Evolutionary conservation across 148 eudicot species (phyloP).

Genomic region (Camellia japonica): DNA sequence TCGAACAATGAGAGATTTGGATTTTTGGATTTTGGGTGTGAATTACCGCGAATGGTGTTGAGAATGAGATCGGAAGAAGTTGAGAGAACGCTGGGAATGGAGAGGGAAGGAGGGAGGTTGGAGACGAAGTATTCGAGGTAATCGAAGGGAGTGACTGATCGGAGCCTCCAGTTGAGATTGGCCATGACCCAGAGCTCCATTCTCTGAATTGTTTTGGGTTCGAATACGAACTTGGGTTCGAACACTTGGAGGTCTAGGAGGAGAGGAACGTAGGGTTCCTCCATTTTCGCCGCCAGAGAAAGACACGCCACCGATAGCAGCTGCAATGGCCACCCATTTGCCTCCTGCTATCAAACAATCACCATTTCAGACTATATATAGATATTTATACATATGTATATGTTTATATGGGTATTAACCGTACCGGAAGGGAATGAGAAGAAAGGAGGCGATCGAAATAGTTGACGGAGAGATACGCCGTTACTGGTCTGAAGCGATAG

Average conservation of each 20-base stretch:
- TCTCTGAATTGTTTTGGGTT: conserved; percentile 31
- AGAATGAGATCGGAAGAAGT: conserved; percentile 27
- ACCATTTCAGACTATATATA: too few relatives aligned
- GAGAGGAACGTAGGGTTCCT: conserved; percentile 31
- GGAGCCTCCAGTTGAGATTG: conserved; percentile 29
- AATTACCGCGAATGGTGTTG: conserved; percentile 33
- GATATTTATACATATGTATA: too few relatives aligned
- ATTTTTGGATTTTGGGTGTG: not conserved
- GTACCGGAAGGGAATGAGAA: conserved; percentile 22
- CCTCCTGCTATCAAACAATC: conserved; percentile 6
- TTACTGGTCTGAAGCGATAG: conserved; percentile 29
- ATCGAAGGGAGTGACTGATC: conserved; percentile 38
- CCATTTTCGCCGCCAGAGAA: conserved; percentile 41
- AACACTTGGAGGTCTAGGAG: conserved; percentile 32
- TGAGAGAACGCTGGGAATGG: too few relatives aligned
- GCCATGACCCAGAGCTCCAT: conserved; percentile 40
- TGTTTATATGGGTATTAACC: not conserved
- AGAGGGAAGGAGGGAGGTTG: conserved; percentile 13
- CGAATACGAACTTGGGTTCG: conserved; percentile 28
- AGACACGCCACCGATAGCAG: conserved; percentile 36
- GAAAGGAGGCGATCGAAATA: conserved; percentile 39
- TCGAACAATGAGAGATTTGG: not conserved
- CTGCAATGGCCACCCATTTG: conserved; percentile 35
- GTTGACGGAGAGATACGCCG: conserved; percentile 41
- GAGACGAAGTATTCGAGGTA: conserved; percentile 31